These are phyloP conservation scores for Alternaria brassicae DNA, from an alignment of 2,329 filamentous ascomycete species.

Conservation along the genomic window DNA sequence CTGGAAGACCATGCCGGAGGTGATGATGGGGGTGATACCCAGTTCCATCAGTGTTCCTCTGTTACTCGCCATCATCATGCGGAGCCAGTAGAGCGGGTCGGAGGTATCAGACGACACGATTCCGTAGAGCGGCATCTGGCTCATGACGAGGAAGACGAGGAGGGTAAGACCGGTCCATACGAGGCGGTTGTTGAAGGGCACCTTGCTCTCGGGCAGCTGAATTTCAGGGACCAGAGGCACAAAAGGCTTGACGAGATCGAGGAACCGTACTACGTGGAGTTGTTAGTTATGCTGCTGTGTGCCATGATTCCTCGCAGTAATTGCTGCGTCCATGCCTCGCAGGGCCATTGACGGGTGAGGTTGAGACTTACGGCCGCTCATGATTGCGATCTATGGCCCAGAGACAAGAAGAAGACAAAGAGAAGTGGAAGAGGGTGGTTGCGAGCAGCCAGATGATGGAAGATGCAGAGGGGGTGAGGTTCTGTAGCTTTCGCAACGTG, in stretches of 20 bases:
- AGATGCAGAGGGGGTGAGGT: conserved; percentile 40
- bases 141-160: conserved; percentile 99
- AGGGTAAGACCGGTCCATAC: conserved; percentile 72
- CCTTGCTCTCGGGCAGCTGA: conserved; percentile 84
- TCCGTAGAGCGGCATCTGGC: conserved; percentile 94
- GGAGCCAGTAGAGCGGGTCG: conserved; percentile 98
- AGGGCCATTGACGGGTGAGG: conserved; percentile 34
- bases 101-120: conserved; percentile 97
- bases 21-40: conserved; percentile 97
- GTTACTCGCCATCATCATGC: conserved; percentile 99
- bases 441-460: conserved; percentile 38
- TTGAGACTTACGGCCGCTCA: conserved; percentile 65
- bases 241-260: conserved; percentile 99
- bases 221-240: conserved; percentile 99
- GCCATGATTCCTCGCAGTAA: conserved; percentile 4
- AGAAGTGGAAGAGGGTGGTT: conserved; percentile 38
- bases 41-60: conserved; percentile 94
- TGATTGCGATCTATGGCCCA: conserved; percentile 55
- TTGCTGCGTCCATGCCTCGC: conserved; percentile 20
- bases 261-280: conserved; percentile 81
- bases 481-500: conserved; percentile 42
- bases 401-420: conserved; percentile 43
- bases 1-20: conserved; percentile 99
- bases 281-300: conserved; percentile 28
- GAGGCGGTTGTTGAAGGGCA: conserved; percentile 88